A percentile compares a stretch with the other conserved stretches of the same genome.
Conservation (phyloP, 495 filamentous ascomycete genomes). For the Elasticomyces elasticus region DNA sequence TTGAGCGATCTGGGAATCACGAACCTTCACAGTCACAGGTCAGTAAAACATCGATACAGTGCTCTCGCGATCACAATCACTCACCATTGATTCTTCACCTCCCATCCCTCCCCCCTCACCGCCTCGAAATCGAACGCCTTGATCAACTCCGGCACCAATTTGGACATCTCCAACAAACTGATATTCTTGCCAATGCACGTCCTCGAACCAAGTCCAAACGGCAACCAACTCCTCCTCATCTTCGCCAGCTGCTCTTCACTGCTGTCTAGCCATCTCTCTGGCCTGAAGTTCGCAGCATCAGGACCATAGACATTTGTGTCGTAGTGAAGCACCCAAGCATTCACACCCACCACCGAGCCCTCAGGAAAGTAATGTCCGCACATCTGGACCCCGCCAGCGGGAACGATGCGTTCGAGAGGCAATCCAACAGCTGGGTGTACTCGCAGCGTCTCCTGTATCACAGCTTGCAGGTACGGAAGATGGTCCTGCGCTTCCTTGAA, state of each 20-base stretch:
- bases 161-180: slow-evolving; percentile 22
- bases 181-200: slow-evolving; percentile 15
- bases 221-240: neutral
- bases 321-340: neutral
- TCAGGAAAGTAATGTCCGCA: slow-evolving; percentile 10
- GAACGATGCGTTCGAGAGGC: slow-evolving; percentile 12
- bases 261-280: slow-evolving; percentile 20
- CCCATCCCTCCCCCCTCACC: slow-evolving; percentile 7
- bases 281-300: slow-evolving; percentile 13
- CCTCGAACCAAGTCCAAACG: slow-evolving; percentile 9
- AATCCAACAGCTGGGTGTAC: slow-evolving; percentile 11
- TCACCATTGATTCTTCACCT: slow-evolving; percentile 1
- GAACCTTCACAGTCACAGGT: neutral
- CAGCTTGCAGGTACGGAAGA: slow-evolving; percentile 20
- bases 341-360: slow-evolving; percentile 20
- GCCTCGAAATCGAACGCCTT: slow-evolving; percentile 26
- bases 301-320: slow-evolving; percentile 6
- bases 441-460: slow-evolving; percentile 17
- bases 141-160: slow-evolving; percentile 27
- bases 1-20: neutral
- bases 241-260: neutral
- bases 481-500: slow-evolving; percentile 7
- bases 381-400: slow-evolving; percentile 7
- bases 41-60: too few species aligned
- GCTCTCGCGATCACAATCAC: too few species aligned